Evolutionary conservation across 768 basidiomycete species (phyloP).

Genomic region (Termitomyces sp.): DNA sequence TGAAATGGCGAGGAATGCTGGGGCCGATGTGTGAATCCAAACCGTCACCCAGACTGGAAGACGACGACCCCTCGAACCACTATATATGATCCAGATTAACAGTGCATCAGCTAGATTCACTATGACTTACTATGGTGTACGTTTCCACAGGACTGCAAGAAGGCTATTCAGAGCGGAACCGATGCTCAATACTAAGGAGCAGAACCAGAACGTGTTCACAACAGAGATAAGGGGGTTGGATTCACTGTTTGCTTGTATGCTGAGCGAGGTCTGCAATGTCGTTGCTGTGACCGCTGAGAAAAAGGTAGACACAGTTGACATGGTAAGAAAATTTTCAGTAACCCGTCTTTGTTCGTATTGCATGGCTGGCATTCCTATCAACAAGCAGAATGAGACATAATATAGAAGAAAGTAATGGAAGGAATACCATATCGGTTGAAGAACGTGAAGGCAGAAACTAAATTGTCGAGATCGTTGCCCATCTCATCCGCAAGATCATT

Average conservation of each 20-base stretch:
- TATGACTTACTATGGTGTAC: conserved; percentile 23
- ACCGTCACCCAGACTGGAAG: conserved; percentile 17
- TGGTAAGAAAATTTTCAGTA: conserved; percentile 12
- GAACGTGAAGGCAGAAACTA: conserved; percentile 12
- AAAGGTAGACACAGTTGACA: conserved; percentile 25
- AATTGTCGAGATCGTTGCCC: conserved; percentile 9
- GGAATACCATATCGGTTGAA: conserved; percentile 19
- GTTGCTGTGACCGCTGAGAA: conserved; percentile 31
- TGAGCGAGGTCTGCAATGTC: conserved; percentile 19
- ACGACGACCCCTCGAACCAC: conserved; percentile 18
- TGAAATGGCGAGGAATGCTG: conserved; percentile 19
- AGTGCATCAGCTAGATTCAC: not conserved
- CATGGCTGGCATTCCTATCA: conserved; percentile 21
- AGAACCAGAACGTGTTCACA: conserved; percentile 26
- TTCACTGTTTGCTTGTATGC: not conserved
- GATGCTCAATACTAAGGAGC: conserved; percentile 25
- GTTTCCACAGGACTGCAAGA: conserved; percentile 23
- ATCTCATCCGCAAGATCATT: conserved; percentile 18
- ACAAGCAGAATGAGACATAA: not conserved
- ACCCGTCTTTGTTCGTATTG: conserved; percentile 20
- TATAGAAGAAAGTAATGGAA: not conserved
- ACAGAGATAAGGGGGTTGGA: not conserved
- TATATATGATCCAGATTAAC: not conserved
- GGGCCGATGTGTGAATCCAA: conserved; percentile 20
- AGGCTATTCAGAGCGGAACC: conserved; percentile 26